Base-by-base conservation (phyloP, 176 grass and related monocot genomes). In the Saccharum spontaneum region DNA sequence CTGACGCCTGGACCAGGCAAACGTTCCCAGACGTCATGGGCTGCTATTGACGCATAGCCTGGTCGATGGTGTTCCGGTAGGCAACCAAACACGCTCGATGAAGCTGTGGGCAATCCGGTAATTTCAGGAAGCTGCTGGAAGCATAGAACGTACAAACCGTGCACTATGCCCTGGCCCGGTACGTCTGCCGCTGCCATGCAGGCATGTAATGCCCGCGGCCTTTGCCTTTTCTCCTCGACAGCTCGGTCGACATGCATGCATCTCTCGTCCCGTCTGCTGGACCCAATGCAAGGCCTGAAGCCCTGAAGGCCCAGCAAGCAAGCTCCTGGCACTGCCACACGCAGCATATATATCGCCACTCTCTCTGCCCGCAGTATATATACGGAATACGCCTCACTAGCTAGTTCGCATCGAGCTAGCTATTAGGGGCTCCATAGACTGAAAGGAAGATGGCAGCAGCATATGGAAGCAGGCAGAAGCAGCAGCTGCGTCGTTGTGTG, bases 71-170 rank as follows among this genome's bases (percentile, higher is more conserved):
- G 34, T 34, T 4, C 34, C 34, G 34, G 34, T 34, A 2, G 4
- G 34, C 34, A 34, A 34, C 34, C 34, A 34, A 34, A 34, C 34
- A 48, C 5, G 28, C 28, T 28, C 28, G 28, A 28, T 28, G 28
- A 28, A 28, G 22, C 6, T 1, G n/a, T 48, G 40, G 24, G 78
- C 40, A 14, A 15, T 1, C 28, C 28, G 28, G 5, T 50, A 70
- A 89, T 81, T 70, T 46, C 5, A 9, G 48, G 88, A 89, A 89
- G 71, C 2, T 10, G 62, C 83, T 76, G 13, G 82, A 89, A 69
- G 23, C 50, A 50, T 34, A 52, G 11, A 71, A 33, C 31, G 1
- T 62, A 65, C 88, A 86, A 89, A 89, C 20, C 40, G 41, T 15
- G 64, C 52, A 86, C 83, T 86, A 52, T 82, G 49, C 33, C 39